Percentiles rank a stretch among this genome's conserved stretches.
Evolutionary conservation across 1,284 basidiomycete genomes (phyloP).

Genomic region (Irpex sp.): DNA sequence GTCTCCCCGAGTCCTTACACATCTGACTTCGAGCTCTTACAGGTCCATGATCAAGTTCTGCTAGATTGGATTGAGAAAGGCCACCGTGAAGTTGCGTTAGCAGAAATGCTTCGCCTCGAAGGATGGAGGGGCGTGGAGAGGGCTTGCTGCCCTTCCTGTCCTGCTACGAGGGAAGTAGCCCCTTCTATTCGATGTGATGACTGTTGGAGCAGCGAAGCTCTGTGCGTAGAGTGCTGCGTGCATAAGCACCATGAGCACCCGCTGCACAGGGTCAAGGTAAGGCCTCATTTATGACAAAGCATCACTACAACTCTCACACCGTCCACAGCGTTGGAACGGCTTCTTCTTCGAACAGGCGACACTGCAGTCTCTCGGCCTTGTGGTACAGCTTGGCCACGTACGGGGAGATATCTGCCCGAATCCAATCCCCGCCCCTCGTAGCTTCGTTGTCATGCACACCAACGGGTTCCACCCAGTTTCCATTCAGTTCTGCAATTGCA

Average conservation of each 20-base stretch:
- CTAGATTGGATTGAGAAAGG: neutral
- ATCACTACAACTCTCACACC: too few relatives aligned
- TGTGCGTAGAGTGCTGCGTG: slow-evolving; percentile 7
- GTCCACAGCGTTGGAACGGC: too few relatives aligned
- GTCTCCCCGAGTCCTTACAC: neutral
- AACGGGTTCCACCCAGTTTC: slow-evolving; percentile 9
- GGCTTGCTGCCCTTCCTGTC: neutral
- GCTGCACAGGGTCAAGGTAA: slow-evolving; percentile 14
- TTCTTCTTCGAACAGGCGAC: neutral
- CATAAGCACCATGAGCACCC: neutral
- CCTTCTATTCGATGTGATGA: slow-evolving; percentile 10
- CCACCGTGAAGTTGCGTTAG: neutral
- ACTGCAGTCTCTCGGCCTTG: neutral
- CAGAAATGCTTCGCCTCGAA: neutral
- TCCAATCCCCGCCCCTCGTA: neutral
- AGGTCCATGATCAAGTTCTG: neutral
- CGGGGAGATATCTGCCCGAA: neutral
- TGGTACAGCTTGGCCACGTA: slow-evolving; percentile 9
- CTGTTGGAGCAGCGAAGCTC: slow-evolving; percentile 4
- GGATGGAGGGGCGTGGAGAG: neutral
- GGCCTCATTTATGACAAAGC: too few relatives aligned
- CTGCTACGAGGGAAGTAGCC: neutral
- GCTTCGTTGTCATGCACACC: slow-evolving; percentile 6
- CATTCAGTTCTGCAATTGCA: slow-evolving; percentile 7
- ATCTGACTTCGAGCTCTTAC: neutral